A percentile compares a stretch with the other conserved stretches of the same genome.
Conservation (phyloP, 2,329 filamentous ascomycete species). For the Colletotrichum chlorophyti region DNA sequence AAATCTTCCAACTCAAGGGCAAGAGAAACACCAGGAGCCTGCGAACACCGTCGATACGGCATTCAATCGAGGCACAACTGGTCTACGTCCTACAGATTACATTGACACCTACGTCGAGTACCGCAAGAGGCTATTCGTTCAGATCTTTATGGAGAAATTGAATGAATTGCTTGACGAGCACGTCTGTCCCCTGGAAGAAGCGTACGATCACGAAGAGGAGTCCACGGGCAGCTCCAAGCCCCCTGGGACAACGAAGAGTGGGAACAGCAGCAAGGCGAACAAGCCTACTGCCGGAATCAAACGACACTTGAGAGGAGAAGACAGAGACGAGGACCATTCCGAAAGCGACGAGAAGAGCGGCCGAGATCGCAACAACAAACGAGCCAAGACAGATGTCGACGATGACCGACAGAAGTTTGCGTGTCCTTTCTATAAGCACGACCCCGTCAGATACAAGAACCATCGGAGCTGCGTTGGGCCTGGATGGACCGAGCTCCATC, state of each 20-base stretch:
- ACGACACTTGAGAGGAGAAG: neutral
- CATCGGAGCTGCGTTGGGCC: constrained; percentile 42
- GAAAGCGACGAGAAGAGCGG: neutral
- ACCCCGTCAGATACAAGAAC: constrained; percentile 39
- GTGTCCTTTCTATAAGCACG: constrained; percentile 48
- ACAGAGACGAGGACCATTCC: neutral
- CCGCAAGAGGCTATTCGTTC: constrained; percentile 8
- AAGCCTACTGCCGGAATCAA: neutral
- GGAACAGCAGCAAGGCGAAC: neutral
- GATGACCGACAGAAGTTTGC: constrained; percentile 34
- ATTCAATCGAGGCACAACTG: neutral
- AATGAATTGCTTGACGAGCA: constrained; percentile 10
- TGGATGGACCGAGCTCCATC: constrained; percentile 44
- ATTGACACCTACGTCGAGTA: constrained; percentile 10
- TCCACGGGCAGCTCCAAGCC: neutral
- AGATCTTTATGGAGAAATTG: constrained; percentile 21
- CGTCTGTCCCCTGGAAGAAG: constrained; percentile 5
- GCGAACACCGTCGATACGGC: neutral
- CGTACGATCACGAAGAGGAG: neutral
- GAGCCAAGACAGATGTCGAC: constrained; percentile 4
- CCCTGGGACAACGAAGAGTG: neutral
- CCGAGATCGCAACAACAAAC: constrained; percentile 10
- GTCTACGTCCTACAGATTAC: neutral
- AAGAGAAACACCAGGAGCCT: neutral
- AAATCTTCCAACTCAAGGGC: neutral